Percentiles rank a stretch among this genome's conserved stretches.
phyloP scores from a whole-genome alignment of 179 eudicot genomes.

The Vitellaria paradoxa region DNA sequence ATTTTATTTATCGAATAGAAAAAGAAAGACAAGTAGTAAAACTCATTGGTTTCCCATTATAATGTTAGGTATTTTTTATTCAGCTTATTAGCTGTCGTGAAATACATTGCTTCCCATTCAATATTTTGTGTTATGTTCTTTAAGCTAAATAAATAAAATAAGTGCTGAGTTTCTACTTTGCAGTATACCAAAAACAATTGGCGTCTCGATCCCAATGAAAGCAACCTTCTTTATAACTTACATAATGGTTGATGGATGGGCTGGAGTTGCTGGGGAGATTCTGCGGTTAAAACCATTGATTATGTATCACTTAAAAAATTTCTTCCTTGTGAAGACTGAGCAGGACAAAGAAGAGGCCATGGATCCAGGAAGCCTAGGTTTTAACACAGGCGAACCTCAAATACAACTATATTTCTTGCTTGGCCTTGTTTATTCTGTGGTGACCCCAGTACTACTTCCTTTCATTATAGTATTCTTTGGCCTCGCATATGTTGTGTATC shows the following conservation, averaged over 20 bases:
- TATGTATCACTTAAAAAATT: conserved; percentile 76
- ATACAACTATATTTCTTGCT: conserved; percentile 88
- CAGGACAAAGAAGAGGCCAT: conserved; percentile 88
- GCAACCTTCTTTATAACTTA: conserved; percentile 95
- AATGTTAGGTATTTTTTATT: no score
- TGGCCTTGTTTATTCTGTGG: conserved; percentile 91
- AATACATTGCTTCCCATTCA: neutral
- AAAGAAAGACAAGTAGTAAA: no score
- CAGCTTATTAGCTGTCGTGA: no score
- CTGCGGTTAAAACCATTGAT: conserved; percentile 82
- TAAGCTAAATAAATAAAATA: neutral
- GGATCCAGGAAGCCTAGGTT: conserved; percentile 94
- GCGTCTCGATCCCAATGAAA: conserved; percentile 78
- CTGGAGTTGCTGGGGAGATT: conserved; percentile 95
- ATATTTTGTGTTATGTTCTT: neutral
- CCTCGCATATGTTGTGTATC: conserved; percentile 71
- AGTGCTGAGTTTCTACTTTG: neutral
- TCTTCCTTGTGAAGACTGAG: conserved; percentile 92
- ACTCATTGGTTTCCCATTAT: no score
- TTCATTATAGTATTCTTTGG: conserved; percentile 87
- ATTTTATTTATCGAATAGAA: no score
- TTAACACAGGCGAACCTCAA: conserved; percentile 86
- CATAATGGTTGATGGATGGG: conserved; percentile 99
- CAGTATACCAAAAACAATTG: conserved; percentile 66
- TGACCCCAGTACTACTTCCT: conserved; percentile 86